These are phyloP conservation scores for Astrothelium macrocarpum DNA, from an alignment of 495 filamentous ascomycete genomes.

Conservation along the genomic window DNA sequence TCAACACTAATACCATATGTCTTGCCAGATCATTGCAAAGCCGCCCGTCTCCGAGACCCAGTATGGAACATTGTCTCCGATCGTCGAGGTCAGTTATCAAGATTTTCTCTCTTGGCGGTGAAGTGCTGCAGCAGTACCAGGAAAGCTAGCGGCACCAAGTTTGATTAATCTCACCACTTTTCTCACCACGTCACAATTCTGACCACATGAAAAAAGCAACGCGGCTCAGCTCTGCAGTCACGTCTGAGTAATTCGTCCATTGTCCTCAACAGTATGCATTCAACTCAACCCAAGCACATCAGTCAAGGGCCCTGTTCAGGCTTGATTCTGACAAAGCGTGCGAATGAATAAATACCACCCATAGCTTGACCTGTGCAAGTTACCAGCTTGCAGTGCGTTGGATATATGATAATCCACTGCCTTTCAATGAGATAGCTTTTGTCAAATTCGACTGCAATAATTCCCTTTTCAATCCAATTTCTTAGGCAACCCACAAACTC, in stretches of 20 bases:
- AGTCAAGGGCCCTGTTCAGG: neutral
- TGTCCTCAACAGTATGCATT: neutral
- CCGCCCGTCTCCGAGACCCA: slow-evolving; percentile 13
- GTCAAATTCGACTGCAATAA: too few species aligned
- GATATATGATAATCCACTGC: too few species aligned
- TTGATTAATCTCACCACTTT: slow-evolving; percentile 6
- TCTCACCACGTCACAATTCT: neutral
- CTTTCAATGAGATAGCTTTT: too few species aligned
- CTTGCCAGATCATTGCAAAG: slow-evolving; percentile 5
- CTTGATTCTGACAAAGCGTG: too few species aligned
- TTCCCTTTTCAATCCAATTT: too few species aligned
- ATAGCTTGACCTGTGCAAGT: too few species aligned
- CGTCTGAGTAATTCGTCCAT: too few species aligned
- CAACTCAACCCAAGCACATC: neutral
- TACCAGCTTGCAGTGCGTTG: too few species aligned
- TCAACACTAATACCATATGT: neutral
- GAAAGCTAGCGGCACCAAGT: neutral
- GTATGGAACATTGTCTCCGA: slow-evolving; percentile 22
- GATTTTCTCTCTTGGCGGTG: neutral
- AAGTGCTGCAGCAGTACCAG: neutral
- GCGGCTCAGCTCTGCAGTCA: neutral
- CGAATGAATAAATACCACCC: too few species aligned
- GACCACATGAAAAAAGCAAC: neutral
- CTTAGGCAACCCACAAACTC: too few species aligned
- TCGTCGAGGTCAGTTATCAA: slow-evolving; percentile 18